phyloP scores from a whole-genome alignment of 768 basidiomycete genomes.

The Tylopilus sp. region DNA sequence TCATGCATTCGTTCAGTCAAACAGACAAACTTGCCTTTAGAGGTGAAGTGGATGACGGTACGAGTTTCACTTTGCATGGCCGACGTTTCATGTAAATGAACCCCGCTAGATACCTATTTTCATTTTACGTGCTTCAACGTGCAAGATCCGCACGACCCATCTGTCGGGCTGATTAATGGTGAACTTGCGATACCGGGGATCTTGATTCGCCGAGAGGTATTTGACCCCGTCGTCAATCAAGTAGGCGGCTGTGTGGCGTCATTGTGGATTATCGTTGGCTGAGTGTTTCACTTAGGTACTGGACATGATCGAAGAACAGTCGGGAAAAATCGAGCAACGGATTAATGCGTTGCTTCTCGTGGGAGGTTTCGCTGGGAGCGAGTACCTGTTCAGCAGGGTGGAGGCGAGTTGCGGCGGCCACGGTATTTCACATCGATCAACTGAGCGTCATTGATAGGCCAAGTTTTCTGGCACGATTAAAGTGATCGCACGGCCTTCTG shows the following conservation, averaged over 20 bases:
- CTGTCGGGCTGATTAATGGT: constrained; percentile 77
- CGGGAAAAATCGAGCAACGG: constrained; percentile 58
- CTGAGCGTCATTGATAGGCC: constrained; percentile 41
- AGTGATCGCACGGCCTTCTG: constrained; percentile 78
- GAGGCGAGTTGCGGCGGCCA: constrained; percentile 45
- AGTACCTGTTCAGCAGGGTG: constrained; percentile 78
- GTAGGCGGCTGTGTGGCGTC: constrained; percentile 36
- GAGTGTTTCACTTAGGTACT: constrained; percentile 51
- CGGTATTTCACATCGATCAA: constrained; percentile 3
- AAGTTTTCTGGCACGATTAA: constrained; percentile 62
- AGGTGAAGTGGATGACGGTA: constrained; percentile 75
- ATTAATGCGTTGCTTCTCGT: constrained; percentile 86
- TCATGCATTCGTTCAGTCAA: constrained; percentile 87
- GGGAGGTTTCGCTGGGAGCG: constrained; percentile 85
- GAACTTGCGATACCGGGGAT: constrained; percentile 81
- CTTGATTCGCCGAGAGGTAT: constrained; percentile 76
- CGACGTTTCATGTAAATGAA: constrained; percentile 9
- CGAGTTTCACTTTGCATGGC: constrained; percentile 13
- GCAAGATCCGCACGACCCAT: constrained; percentile 75
- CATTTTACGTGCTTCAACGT: constrained; percentile 90
- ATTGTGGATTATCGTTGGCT: constrained; percentile 4
- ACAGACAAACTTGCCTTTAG: constrained; percentile 79
- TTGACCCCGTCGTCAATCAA: constrained; percentile 82
- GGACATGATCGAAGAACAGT: constrained; percentile 74
- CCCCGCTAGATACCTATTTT: constrained; percentile 65